Evolutionary conservation across 257 asterid genomes (phyloP).

Genomic region (Penstemon davidsonii): DNA sequence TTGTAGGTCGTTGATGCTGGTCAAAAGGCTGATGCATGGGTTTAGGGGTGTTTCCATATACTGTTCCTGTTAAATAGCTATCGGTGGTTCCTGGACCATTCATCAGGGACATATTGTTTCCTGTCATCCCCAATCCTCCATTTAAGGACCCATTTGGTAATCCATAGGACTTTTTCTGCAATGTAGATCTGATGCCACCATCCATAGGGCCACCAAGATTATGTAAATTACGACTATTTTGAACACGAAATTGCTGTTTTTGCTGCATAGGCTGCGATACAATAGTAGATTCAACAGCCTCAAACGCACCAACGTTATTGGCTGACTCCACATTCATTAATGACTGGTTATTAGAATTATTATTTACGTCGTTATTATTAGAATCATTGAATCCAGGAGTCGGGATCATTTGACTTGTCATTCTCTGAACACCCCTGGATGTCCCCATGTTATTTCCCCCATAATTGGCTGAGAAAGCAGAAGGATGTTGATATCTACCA

Average conservation of each 20-base stretch:
- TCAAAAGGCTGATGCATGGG: constrained; percentile 59
- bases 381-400: constrained; percentile 85
- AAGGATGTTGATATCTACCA: constrained; percentile 69
- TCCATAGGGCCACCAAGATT: constrained; percentile 78
- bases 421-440: constrained; percentile 74
- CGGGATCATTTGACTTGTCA: constrained; percentile 94
- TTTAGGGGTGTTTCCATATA: constrained; percentile 63
- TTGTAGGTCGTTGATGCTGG: constrained; percentile 60
- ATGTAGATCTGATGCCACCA: constrained; percentile 73
- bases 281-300: constrained; percentile 61
- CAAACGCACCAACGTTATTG: constrained; percentile 53
- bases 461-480: constrained; percentile 67
- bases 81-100: constrained; percentile 67
- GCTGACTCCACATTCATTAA: constrained; percentile 60
- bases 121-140: constrained; percentile 66
- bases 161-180: constrained; percentile 73
- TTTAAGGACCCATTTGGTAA: constrained; percentile 61
- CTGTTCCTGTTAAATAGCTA: constrained; percentile 51
- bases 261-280: constrained; percentile 79
- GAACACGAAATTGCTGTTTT: constrained; percentile 68
- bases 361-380: constrained; percentile 48
- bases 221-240: constrained; percentile 78
- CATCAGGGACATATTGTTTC: constrained; percentile 55
- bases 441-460: constrained; percentile 65
- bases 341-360: constrained; percentile 52